Conservation (phyloP, 1,284 basidiomycete genomes). For the Wallemia ichthyophaga region DNA sequence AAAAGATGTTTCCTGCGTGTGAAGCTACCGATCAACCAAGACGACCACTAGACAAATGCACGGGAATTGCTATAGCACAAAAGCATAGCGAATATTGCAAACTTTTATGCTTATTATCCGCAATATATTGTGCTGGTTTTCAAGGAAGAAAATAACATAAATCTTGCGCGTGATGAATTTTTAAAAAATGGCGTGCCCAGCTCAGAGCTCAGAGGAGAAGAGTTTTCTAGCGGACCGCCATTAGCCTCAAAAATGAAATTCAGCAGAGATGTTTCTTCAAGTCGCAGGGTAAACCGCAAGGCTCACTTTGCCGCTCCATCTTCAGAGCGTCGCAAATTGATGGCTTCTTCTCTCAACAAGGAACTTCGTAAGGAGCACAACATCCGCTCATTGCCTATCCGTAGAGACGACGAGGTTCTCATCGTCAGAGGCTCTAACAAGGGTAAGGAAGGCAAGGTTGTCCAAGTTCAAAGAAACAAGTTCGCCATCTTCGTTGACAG, state of each 20-base stretch:
- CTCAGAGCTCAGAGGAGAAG: background rate
- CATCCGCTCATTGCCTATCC: constrained; percentile 70
- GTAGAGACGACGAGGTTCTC: constrained; percentile 94
- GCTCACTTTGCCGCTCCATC: constrained; percentile 83
- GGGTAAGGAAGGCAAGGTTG: constrained; percentile 91
- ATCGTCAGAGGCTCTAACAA: constrained; percentile 92
- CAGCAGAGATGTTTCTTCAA: constrained; percentile 43
- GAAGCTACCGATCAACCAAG: background rate
- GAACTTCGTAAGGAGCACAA: constrained; percentile 78
- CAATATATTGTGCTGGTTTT: background rate
- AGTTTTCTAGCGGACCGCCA: background rate
- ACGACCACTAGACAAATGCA: background rate
- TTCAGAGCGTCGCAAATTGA: constrained; percentile 79
- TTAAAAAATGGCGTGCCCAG: background rate
- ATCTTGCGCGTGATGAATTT: background rate
- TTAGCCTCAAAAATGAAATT: background rate
- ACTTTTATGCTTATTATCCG: background rate
- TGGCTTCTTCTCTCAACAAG: constrained; percentile 86
- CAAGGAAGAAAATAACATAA: background rate
- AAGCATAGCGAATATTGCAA: background rate
- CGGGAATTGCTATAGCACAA: background rate
- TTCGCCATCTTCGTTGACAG: constrained; percentile 98
- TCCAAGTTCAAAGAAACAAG: constrained; percentile 96
- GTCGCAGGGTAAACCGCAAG: constrained; percentile 86
- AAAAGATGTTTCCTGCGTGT: constrained; percentile 1